phyloP scores from a whole-genome alignment of 768 basidiomycete genomes.

The Sarcodon aspratus region DNA sequence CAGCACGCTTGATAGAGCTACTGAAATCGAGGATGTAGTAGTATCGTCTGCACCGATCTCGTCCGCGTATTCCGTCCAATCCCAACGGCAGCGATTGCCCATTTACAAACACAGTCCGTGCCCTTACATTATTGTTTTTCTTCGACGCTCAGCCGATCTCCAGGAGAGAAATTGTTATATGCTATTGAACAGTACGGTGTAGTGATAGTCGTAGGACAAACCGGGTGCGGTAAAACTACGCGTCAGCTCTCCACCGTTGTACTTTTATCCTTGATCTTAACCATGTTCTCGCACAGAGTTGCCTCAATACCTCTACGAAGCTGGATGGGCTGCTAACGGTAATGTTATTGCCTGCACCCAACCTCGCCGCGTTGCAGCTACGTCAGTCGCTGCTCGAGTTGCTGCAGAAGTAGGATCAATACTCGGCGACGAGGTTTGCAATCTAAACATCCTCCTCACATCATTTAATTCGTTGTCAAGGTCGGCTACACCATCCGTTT shows the following conservation, averaged over 20 bases:
- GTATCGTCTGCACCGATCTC: constrained; percentile 52
- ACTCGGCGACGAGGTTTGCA: constrained; percentile 75
- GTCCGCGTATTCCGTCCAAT: constrained; percentile 49
- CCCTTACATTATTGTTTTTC: neutral
- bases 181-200: constrained; percentile 78
- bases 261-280: constrained; percentile 6
- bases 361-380: constrained; percentile 88
- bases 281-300: constrained; percentile 50
- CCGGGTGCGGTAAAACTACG: constrained; percentile 96
- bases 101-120: constrained; percentile 80
- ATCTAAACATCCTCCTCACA: neutral
- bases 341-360: constrained; percentile 89
- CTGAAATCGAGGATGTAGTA: constrained; percentile 64
- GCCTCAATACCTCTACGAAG: constrained; percentile 89
- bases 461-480: constrained; percentile 25
- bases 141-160: neutral
- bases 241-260: constrained; percentile 39
- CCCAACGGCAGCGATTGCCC: constrained; percentile 73
- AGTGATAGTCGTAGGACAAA: constrained; percentile 86
- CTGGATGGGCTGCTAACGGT: constrained; percentile 82
- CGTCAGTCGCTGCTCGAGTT: constrained; percentile 84
- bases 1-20: constrained; percentile 75
- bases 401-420: constrained; percentile 85
- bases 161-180: constrained; percentile 74
- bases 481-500: constrained; percentile 98